Percentiles rank a stretch among this genome's conserved stretches.
These are phyloP conservation scores for Coprinopsis strossmayeri DNA, from an alignment of 768 basidiomycete species.

Conservation along the genomic window DNA sequence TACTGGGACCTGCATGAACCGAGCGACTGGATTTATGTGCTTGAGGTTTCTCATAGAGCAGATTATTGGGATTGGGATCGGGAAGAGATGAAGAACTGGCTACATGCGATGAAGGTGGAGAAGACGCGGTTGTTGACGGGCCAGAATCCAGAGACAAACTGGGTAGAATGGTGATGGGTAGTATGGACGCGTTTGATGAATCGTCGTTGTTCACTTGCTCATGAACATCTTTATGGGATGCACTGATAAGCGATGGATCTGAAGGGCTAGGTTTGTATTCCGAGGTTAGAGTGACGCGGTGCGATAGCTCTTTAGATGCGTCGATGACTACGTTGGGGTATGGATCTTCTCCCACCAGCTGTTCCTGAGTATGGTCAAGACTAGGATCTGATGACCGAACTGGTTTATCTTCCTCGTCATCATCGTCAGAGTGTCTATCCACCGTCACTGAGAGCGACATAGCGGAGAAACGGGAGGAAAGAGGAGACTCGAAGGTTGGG, in stretches of 20 bases:
- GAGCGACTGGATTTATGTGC: constrained; percentile 44
- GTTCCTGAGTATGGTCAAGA: not conserved
- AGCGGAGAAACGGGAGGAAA: constrained; percentile 32
- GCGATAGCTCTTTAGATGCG: constrained; percentile 27
- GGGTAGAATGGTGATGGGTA: too few species aligned
- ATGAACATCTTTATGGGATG: not conserved
- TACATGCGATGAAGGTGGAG: constrained; percentile 11
- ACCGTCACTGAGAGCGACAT: constrained; percentile 27
- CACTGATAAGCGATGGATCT: not conserved
- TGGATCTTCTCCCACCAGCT: constrained; percentile 11
- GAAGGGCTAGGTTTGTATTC: not conserved
- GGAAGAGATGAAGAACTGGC: constrained; percentile 9
- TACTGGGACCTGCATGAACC: constrained; percentile 46
- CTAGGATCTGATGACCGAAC: not conserved
- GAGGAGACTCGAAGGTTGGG: constrained; percentile 18
- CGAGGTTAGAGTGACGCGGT: constrained; percentile 18
- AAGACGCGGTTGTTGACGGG: constrained; percentile 7
- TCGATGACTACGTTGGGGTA: constrained; percentile 42
- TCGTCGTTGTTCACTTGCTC: too few species aligned
- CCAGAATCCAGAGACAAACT: constrained; percentile 7
- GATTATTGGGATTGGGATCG: not conserved
- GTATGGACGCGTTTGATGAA: too few species aligned
- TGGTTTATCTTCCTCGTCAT: constrained; percentile 6
- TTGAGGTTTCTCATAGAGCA: constrained; percentile 20
- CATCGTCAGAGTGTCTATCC: constrained; percentile 16